phyloP scores from a whole-genome alignment of 306 rosid genomes.

The Cajanus cajan region DNA sequence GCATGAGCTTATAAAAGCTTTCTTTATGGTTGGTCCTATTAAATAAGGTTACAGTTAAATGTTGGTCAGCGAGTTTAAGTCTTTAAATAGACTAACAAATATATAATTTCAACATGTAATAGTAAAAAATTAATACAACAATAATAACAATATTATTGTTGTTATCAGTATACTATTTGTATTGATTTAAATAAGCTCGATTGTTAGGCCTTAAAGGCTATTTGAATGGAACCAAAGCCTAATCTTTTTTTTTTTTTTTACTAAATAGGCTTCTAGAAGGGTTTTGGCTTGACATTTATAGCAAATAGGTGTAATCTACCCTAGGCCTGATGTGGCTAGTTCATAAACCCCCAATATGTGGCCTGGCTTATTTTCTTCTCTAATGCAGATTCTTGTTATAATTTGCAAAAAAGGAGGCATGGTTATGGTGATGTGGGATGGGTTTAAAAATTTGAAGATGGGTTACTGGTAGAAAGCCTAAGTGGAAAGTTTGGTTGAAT shows the following conservation, averaged over 20 bases:
- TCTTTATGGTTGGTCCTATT: background rate
- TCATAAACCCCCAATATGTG: background rate
- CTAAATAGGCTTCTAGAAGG: background rate
- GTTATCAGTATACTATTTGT: background rate
- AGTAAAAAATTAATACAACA: background rate
- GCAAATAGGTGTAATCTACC: background rate
- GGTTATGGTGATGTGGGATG: background rate
- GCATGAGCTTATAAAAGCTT: background rate
- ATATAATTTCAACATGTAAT: background rate
- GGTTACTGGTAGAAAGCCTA: background rate
- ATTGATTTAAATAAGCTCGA: background rate
- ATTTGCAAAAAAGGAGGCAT: background rate
- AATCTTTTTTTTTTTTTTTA: background rate
- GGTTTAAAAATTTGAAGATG: slow-evolving; percentile 1
- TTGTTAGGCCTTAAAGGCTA: background rate
- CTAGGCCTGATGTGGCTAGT: background rate
- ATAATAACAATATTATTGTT: background rate
- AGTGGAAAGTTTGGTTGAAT: background rate
- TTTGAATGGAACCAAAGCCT: background rate
- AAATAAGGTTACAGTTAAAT: background rate
- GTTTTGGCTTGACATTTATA: background rate
- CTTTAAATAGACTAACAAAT: background rate
- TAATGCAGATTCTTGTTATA: background rate
- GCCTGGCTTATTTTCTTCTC: background rate
- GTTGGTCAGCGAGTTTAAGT: background rate